Evolutionary conservation across 352 stramenopile species (phyloP).

Genomic region (Ophiocytium majus): DNA sequence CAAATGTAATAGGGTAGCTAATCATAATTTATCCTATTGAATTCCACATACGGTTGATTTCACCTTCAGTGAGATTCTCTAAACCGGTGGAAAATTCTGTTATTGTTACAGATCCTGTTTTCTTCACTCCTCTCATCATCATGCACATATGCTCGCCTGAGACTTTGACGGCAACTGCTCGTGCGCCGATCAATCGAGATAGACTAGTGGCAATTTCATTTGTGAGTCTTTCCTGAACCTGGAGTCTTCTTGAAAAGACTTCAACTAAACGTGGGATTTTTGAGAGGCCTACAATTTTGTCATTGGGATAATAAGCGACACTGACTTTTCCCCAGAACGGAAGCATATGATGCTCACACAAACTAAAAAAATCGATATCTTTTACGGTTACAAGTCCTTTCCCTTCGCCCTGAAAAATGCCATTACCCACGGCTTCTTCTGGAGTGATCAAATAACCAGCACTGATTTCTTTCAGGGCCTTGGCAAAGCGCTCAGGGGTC

Average conservation of each 20-base stretch:
- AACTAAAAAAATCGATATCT: conserved; percentile 15
- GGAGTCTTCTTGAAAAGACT: conserved; percentile 6
- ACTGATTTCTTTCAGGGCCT: not conserved
- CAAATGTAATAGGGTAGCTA: not conserved
- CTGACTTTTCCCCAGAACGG: conserved; percentile 5
- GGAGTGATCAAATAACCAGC: not conserved
- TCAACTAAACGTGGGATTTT: conserved; percentile 6
- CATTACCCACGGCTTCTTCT: not conserved
- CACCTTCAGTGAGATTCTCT: not conserved
- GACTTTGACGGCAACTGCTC: not conserved
- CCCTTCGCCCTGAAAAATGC: not conserved
- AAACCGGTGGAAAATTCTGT: conserved; percentile 1
- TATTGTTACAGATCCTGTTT: conserved; percentile 6
- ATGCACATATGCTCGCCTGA: not conserved
- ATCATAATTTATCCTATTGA: conserved; percentile 7
- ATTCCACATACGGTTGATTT: not conserved
- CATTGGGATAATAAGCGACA: not conserved
- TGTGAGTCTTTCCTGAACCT: conserved; percentile 6
- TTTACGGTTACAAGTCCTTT: conserved; percentile 1
- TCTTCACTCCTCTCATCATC: conserved; percentile 1
- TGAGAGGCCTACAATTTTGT: conserved; percentile 12
- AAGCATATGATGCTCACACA: conserved; percentile 10
- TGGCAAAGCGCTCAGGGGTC: not conserved
- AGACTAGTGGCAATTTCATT: not conserved
- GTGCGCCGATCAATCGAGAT: not conserved